Evolutionary conservation across 495 filamentous ascomycete genomes (phyloP).

Genomic region (Tricharina praecox): DNA sequence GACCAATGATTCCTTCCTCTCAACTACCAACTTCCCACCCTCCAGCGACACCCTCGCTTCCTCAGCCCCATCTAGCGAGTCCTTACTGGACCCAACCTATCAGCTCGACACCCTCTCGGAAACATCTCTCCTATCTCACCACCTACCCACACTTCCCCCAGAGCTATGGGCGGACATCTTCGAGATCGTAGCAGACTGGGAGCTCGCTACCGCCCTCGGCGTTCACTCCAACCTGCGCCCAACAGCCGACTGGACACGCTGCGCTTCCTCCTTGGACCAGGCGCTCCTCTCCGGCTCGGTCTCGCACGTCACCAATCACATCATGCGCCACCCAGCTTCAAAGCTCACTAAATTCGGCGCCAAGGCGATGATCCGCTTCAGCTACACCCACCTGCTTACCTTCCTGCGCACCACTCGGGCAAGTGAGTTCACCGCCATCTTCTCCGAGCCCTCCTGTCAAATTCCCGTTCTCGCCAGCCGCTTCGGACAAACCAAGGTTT

Average conservation of each 20-base stretch:
- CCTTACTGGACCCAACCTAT: too few species aligned
- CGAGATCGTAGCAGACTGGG: conserved; percentile 73
- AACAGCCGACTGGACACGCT: conserved; percentile 50
- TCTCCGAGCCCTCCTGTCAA: conserved; percentile 36
- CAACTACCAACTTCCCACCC: neutral
- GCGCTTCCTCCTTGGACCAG: conserved; percentile 51
- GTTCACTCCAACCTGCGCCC: conserved; percentile 58
- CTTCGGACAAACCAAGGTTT: conserved; percentile 66
- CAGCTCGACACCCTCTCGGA: conserved; percentile 6
- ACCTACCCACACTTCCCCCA: conserved; percentile 39
- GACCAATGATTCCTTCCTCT: neutral
- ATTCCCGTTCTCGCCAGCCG: conserved; percentile 36
- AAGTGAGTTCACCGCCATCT: conserved; percentile 59
- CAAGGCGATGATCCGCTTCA: conserved; percentile 82
- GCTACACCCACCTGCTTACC: conserved; percentile 55
- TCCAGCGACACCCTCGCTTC: neutral
- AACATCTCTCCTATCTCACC: neutral
- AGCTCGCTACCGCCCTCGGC: conserved; percentile 61
- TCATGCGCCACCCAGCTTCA: conserved; percentile 37
- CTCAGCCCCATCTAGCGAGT: too few species aligned
- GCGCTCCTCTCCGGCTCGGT: conserved; percentile 56
- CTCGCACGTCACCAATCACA: conserved; percentile 35
- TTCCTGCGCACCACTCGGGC: conserved; percentile 64
- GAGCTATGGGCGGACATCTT: conserved; percentile 84
- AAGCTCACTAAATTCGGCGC: conserved; percentile 65